Conservation (phyloP, 441 rosid genomes). For the Euphorbia schlechtendalii region DNA sequence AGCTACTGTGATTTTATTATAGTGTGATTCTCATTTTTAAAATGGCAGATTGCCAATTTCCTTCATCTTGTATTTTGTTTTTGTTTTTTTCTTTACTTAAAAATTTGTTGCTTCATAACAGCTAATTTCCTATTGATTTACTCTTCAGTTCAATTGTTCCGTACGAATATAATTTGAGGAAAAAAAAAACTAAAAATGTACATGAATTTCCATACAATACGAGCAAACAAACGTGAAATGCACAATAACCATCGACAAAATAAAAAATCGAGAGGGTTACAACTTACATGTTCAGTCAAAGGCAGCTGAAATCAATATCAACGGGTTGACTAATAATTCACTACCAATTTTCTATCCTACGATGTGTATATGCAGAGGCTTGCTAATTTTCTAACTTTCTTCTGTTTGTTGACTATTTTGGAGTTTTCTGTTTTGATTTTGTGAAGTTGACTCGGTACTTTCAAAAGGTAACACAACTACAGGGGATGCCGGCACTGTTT, state of each 20-base stretch:
- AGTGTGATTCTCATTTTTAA: conserved; percentile 5
- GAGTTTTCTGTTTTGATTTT: conserved; percentile 29
- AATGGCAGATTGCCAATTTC: not conserved
- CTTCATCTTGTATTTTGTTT: not conserved
- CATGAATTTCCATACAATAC: not conserved
- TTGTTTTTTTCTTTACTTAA: not conserved
- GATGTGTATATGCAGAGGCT: not conserved
- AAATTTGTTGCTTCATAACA: not conserved
- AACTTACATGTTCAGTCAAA: not conserved
- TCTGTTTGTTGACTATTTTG: conserved; percentile 27
- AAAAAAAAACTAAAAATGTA: no score
- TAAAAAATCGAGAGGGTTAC: not conserved
- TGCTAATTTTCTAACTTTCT: conserved; percentile 25
- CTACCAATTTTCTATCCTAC: not conserved
- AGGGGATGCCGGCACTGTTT: conserved; percentile 75
- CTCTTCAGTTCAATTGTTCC: no score
- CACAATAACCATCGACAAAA: not conserved
- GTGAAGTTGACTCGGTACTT: conserved; percentile 35
- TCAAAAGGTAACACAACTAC: conserved; percentile 71
- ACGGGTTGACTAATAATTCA: not conserved
- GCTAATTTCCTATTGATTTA: not conserved
- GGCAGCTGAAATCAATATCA: not conserved
- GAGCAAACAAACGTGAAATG: not conserved
- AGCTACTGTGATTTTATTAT: conserved; percentile 6
- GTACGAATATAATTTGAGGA: no score